Base-by-base conservation (phyloP, 2,329 filamentous ascomycete genomes). In the Sclerotiophoma versabilis region DNA sequence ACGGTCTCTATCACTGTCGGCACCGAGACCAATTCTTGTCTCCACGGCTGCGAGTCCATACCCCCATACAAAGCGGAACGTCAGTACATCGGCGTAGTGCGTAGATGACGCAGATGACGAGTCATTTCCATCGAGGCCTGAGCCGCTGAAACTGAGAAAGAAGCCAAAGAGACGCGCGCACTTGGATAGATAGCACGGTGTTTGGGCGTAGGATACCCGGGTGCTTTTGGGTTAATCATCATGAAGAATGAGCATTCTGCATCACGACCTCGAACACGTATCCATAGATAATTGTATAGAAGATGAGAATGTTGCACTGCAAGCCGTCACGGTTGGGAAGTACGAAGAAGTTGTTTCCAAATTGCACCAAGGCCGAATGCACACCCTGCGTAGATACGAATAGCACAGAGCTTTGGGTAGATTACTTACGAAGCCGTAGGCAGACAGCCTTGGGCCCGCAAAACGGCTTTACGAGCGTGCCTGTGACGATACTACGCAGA, bases 61-160 rank as follows among this genome's bases (percentile, higher is more conserved):
- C 30, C 36, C 36, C 4, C 17, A 17, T 14, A 20, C 23, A 2
- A 49, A 22, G 32, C 6, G 37, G 2, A 37, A 36, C 7, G 30
- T 42, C 30, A 34, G 32, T 17, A 23, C 48, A 2, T 44, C 53
- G 8, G 48, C 47, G 8, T 56, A 39, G 53, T 46, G 25, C 12
- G 47, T 19, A n/a, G 42, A 51, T 15, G 47, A 50, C 22, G 32
- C 47, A 4, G 42, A 50, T 30, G 47, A 48, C 15, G 53, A 48
- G 14, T 15, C 12, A 2, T 10, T 30, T 1, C 1, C n/a, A n/a
- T 34, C 19, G 5, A 33, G n/a, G 11, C n/a, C 36, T 12, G 30
- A 49, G 19, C 29, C 32, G 14, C 30, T 41, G 10, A 43, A 50
- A 10, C 12, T 43, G 32, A 43, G 26, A 22, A 56, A 41, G 32